Evolutionary conservation across 2,329 filamentous ascomycete genomes (phyloP).

Genomic region (Exophiala alcalophila): DNA sequence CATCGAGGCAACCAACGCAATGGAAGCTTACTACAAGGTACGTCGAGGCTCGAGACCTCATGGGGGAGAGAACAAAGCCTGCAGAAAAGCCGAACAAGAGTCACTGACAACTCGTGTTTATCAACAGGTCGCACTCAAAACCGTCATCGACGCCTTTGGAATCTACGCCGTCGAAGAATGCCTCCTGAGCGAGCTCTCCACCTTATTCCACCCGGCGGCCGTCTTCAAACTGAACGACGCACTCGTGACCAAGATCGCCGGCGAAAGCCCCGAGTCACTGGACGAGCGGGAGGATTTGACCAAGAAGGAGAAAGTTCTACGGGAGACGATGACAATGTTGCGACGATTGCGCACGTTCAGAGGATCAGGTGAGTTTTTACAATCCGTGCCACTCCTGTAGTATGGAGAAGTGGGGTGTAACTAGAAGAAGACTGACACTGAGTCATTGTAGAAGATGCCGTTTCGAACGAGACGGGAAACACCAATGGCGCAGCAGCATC

Average conservation of each 20-base stretch:
- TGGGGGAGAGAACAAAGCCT: slow-evolving; percentile 2
- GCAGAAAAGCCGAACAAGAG: background rate
- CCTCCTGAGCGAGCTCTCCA: slow-evolving; percentile 43
- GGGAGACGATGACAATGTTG: slow-evolving; percentile 32
- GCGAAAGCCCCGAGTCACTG: slow-evolving; percentile 22
- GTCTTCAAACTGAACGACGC: slow-evolving; percentile 39
- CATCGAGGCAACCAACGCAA: slow-evolving; percentile 45
- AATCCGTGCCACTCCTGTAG: too few species aligned
- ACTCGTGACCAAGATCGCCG: slow-evolving; percentile 40
- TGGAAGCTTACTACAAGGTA: slow-evolving; percentile 47
- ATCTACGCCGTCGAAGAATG: slow-evolving; percentile 52
- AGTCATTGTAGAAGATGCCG: too few species aligned
- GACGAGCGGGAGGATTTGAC: slow-evolving; percentile 24
- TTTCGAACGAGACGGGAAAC: too few species aligned
- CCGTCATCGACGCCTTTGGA: slow-evolving; percentile 49
- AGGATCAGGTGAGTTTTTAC: too few species aligned
- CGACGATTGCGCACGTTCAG: slow-evolving; percentile 8
- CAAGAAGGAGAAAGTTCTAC: slow-evolving; percentile 34
- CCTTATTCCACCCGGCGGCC: slow-evolving; percentile 41
- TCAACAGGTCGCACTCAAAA: slow-evolving; percentile 42
- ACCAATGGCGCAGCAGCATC: too few species aligned
- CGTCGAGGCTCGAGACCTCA: slow-evolving; percentile 2
- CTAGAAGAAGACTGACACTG: too few species aligned
- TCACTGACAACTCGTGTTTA: background rate
- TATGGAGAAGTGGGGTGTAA: too few species aligned